A percentile compares a stretch with the other conserved stretches of the same genome.
Evolutionary conservation across 805 yeast species (phyloP).

Genomic region (Komagataella populi): DNA sequence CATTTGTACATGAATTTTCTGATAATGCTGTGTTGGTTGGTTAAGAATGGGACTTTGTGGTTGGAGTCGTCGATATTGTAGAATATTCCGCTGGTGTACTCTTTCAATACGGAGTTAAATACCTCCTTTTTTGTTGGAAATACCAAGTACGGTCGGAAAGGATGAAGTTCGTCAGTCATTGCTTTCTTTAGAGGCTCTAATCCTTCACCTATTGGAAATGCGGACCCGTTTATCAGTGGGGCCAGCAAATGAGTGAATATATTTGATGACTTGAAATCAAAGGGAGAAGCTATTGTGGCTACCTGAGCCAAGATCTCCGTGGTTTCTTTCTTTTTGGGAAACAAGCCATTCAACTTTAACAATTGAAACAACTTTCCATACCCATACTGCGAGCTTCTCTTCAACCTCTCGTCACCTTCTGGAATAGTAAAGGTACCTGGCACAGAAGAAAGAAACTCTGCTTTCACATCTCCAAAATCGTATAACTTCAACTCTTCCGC

Average conservation of each 20-base stretch:
- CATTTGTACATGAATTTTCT: constrained; percentile 31
- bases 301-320: constrained; percentile 28
- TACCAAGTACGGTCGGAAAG: constrained; percentile 13
- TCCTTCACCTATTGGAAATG: constrained; percentile 11
- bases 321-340: constrained; percentile 4
- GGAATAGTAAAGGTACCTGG: constrained; percentile 26
- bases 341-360: constrained; percentile 19
- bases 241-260: constrained; percentile 33
- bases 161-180: constrained; percentile 4
- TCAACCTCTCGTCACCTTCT: constrained; percentile 4
- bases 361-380: constrained; percentile 32
- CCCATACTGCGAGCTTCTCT: constrained; percentile 22
- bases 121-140: constrained; percentile 20
- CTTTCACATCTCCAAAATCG: constrained; percentile 34
- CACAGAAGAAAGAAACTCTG: constrained; percentile 40
- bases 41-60: constrained; percentile 3
- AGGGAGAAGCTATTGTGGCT: constrained; percentile 37
- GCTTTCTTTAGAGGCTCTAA: constrained; percentile 10
- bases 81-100: constrained; percentile 28
- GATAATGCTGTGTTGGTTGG: constrained; percentile 27
- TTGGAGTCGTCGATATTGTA: constrained; percentile 18
- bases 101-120: constrained; percentile 7
- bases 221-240: constrained; percentile 24
- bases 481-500: constrained; percentile 16
- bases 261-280: constrained; percentile 17